phyloP scores from a whole-genome alignment of 805 yeast genomes.

The Kluyveromyces nonfermentans region DNA sequence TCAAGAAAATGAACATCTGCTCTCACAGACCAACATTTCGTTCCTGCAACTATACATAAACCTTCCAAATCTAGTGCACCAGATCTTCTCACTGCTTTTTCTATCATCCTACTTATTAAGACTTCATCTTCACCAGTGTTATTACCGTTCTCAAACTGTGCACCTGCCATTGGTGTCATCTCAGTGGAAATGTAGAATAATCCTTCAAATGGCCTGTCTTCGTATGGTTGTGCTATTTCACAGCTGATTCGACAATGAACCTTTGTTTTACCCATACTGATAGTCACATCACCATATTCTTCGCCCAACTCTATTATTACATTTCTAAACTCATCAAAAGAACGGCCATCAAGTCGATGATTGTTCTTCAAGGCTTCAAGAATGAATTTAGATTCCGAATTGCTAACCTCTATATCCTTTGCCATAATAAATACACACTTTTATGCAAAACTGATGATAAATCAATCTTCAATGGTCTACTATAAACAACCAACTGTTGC shows the following conservation, averaged over 20 bases:
- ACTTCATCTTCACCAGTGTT: constrained; percentile 72
- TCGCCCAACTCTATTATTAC: constrained; percentile 56
- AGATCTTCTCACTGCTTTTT: constrained; percentile 84
- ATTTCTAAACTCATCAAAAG: constrained; percentile 53
- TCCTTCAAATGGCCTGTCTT: constrained; percentile 93
- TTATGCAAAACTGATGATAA: not conserved
- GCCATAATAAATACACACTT: constrained; percentile 37
- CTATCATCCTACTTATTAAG: constrained; percentile 70
- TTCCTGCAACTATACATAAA: constrained; percentile 83
- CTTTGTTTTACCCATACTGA: constrained; percentile 63
- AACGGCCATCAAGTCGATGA: constrained; percentile 60
- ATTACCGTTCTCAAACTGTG: constrained; percentile 66
- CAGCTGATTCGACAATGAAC: constrained; percentile 50
- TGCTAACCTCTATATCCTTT: constrained; percentile 50
- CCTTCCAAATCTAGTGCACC: constrained; percentile 87
- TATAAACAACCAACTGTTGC: no score
- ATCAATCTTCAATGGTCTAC: not conserved
- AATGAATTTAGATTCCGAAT: constrained; percentile 54
- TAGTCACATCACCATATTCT: constrained; percentile 75
- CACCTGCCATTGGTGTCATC: constrained; percentile 81
- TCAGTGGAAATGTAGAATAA: constrained; percentile 76
- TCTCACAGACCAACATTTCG: constrained; percentile 81
- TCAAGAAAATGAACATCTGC: constrained; percentile 86
- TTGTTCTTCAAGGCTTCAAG: constrained; percentile 54
- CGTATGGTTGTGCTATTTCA: constrained; percentile 68